A percentile compares a stretch with the other conserved stretches of the same genome.
phyloP scores from a whole-genome alignment of 2,329 filamentous ascomycete genomes.

The Fusarium pseudocircinatum region DNA sequence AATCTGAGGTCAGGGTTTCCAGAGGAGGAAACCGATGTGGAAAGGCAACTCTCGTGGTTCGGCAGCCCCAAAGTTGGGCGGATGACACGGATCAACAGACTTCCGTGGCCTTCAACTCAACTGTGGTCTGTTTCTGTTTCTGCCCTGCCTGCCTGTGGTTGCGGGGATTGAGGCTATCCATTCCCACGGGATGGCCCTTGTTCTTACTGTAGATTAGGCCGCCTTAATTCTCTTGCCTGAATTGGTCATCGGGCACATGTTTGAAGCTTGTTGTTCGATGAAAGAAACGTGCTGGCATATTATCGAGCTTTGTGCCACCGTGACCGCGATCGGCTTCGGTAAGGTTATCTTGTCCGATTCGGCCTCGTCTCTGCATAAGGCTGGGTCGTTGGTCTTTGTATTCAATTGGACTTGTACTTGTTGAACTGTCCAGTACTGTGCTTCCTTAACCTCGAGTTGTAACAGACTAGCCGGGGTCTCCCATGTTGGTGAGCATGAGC shows the following conservation, averaged over 20 bases:
- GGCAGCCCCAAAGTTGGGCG: background rate
- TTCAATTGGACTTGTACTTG: background rate
- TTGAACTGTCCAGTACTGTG: background rate
- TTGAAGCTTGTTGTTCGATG: background rate
- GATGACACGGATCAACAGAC: conserved; percentile 14
- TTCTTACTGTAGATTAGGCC: conserved; percentile 1
- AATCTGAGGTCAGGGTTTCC: background rate
- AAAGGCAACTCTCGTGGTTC: background rate
- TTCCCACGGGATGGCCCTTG: conserved; percentile 29
- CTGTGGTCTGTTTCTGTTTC: background rate
- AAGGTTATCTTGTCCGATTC: conserved; percentile 20
- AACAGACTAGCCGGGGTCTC: conserved; percentile 9
- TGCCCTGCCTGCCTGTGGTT: conserved; percentile 7
- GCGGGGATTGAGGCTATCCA: conserved; percentile 28
- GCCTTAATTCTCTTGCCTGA: conserved; percentile 28
- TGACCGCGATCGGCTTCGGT: conserved; percentile 9
- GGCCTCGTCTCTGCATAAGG: conserved; percentile 17
- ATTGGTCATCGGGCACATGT: background rate
- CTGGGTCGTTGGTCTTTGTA: background rate
- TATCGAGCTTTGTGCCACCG: conserved; percentile 2
- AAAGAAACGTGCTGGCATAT: background rate
- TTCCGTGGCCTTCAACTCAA: background rate
- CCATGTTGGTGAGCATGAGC: background rate
- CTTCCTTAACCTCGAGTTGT: conserved; percentile 1
- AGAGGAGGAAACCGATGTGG: background rate